Evolutionary conservation across 176 grass and related monocot species (phyloP).

Genomic region (Pontederia crassipes): DNA sequence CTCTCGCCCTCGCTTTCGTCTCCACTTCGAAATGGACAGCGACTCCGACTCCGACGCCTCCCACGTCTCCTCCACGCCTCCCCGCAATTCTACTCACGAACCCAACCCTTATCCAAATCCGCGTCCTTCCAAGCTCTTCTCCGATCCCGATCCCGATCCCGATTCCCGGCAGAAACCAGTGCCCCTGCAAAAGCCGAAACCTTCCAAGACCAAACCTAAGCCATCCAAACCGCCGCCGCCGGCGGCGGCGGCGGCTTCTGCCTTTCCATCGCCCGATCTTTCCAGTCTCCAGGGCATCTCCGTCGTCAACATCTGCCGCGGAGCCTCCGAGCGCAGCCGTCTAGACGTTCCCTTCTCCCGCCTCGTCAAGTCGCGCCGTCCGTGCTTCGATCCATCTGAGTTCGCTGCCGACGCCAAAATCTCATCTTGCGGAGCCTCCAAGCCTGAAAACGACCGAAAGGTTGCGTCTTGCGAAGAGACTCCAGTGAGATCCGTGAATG

Average conservation of each 20-base stretch:
- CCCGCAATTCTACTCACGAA: slow-evolving; percentile 20
- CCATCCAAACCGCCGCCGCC: not conserved
- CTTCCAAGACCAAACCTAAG: slow-evolving; percentile 8
- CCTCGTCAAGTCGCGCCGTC: slow-evolving; percentile 57
- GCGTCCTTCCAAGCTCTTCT: slow-evolving; percentile 8
- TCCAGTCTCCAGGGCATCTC: slow-evolving; percentile 42
- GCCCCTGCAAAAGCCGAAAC: not conserved
- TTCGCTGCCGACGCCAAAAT: slow-evolving; percentile 18
- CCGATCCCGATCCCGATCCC: slow-evolving; percentile 22
- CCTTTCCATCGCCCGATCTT: slow-evolving; percentile 26
- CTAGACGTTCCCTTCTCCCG: slow-evolving; percentile 42
- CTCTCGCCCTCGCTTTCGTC: slow-evolving; percentile 18
- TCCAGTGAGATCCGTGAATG: slow-evolving; percentile 1
- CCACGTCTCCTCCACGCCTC: slow-evolving; percentile 53
- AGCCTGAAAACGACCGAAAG: not conserved
- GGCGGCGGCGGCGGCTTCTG: not conserved
- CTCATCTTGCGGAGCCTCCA: not conserved
- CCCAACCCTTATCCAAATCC: slow-evolving; percentile 10
- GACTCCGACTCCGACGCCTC: slow-evolving; percentile 46
- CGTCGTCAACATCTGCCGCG: slow-evolving; percentile 25
- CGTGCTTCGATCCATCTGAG: slow-evolving; percentile 39
- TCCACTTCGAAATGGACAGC: slow-evolving; percentile 21
- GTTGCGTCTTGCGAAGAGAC: not conserved
- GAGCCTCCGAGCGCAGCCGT: slow-evolving; percentile 4
- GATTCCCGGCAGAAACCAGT: slow-evolving; percentile 6